Conservation (phyloP, 805 yeast species). For the Saccharomycopsis babjevae region DNA sequence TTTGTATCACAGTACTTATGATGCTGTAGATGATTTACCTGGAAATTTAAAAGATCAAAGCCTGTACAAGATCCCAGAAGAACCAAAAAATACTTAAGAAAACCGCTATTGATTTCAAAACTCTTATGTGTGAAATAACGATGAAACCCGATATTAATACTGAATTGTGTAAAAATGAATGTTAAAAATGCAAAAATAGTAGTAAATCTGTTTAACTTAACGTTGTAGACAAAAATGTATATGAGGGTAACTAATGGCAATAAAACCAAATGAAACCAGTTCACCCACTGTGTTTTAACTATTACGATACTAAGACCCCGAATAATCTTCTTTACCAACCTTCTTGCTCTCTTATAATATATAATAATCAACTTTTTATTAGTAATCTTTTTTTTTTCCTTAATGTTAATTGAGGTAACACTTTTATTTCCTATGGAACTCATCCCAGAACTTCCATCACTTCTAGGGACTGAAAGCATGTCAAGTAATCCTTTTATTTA, state of each 20-base stretch:
- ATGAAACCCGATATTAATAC: not conserved
- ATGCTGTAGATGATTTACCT: conserved; percentile 30
- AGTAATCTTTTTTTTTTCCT: not conserved
- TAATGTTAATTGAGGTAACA: not conserved
- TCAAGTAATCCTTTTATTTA: not conserved
- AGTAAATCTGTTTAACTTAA: not conserved
- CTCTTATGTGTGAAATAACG: not conserved
- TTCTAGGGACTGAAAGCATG: not conserved
- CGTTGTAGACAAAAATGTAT: not conserved
- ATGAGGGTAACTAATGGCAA: not conserved
- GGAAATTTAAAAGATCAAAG: not conserved
- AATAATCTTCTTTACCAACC: not conserved
- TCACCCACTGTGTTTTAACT: not conserved
- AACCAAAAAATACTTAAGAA: not conserved
- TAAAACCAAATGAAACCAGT: not conserved
- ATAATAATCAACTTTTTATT: not conserved
- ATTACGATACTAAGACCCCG: not conserved
- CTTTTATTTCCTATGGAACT: not conserved
- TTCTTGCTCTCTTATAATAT: not conserved
- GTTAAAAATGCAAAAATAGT: not conserved
- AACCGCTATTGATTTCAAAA: not conserved
- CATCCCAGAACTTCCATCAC: not conserved
- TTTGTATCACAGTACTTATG: conserved; percentile 85
- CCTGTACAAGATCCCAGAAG: not conserved
- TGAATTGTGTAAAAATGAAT: not conserved